Evolutionary conservation across 2,329 filamentous ascomycete species (phyloP), one percentile per base, ranked within the genome.

Genomic region (Fusarium sp.): DNA sequence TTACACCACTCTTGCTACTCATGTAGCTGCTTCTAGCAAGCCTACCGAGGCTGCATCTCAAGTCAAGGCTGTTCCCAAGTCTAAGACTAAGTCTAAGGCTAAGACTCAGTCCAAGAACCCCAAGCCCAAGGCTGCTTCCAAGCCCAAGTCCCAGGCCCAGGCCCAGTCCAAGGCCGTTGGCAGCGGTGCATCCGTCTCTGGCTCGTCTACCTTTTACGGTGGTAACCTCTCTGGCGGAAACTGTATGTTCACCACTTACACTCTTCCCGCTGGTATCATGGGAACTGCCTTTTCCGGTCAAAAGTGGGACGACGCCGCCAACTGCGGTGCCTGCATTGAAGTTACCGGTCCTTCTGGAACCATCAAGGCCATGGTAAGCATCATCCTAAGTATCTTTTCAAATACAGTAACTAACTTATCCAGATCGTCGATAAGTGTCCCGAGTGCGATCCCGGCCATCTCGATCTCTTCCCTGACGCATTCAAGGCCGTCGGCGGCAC

Each of bases 241-340:
- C 61, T 92, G 89, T 78, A 87, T 85, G 13, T 91, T 91, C 81
- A 81, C 82, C 9, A 86, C 83, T 51, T 91, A 90, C 79, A 88
- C 83, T 4, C 80, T 91, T 28, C 88, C 89, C 8, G 80, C 83
- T 12, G 80, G 81, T 13, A 77, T 91, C 57, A 87, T 81, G 71
- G 89, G 90, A 57, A 89, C 88, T 11, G 89, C 90, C 3, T 83
- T 89, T 50, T 87, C 88, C 1, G 83, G 83, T 38, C 79, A 82
- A 4, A 85, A 83, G 69, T 92, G 89, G 89, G 77, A 83, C 51
- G 78, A 75, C 53, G 82, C 84, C 3, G 82, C 80, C 41, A 80
- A 86, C 66, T 92, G 90, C 72, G 89, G 90, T 67, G 80, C 83
- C 20, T 92, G 90, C 67, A 79, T 92, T 13, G 77, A 83, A 52